A percentile compares a stretch with the other conserved stretches of the same genome.
Evolutionary conservation across 495 filamentous ascomycete species (phyloP).

Genomic region (Xylona heveae): DNA sequence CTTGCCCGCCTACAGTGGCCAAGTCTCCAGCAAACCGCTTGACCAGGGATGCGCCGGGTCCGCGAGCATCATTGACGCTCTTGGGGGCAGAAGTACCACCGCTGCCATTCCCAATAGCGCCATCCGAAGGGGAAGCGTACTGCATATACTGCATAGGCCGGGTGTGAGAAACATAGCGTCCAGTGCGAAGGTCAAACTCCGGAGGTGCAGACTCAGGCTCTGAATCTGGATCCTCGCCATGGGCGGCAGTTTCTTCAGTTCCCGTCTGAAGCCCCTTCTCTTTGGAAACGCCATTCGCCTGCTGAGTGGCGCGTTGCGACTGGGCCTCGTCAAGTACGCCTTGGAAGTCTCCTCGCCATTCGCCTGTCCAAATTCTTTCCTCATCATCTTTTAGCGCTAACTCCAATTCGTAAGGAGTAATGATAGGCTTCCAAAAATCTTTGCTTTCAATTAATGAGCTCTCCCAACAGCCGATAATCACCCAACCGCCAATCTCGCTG

Average conservation of each 20-base stretch:
- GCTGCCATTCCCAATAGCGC: no score
- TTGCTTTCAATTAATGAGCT: conserved; percentile 70
- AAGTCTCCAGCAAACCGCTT: conserved; percentile 19
- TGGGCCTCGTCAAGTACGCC: conserved; percentile 20
- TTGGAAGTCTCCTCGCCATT: conserved; percentile 59
- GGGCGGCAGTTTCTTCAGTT: conserved; percentile 9
- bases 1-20: conserved; percentile 5
- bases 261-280: conserved; percentile 4
- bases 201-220: conserved; percentile 55
- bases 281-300: conserved; percentile 4
- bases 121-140: no score
- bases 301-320: conserved; percentile 7
- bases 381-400: conserved; percentile 49
- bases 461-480: conserved; percentile 96
- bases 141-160: conserved; percentile 56
- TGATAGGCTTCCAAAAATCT: conserved; percentile 65
- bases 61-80: conserved; percentile 8
- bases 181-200: conserved; percentile 81
- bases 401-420: conserved; percentile 82
- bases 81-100: conserved; percentile 7
- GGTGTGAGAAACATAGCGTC: conserved; percentile 61
- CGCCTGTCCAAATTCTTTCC: conserved; percentile 51
- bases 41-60: conserved; percentile 22
- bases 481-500: conserved; percentile 84
- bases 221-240: conserved; percentile 21